Conservation (phyloP, 192 early-diverging fungal genomes). For the Glomus cerebriforme region DNA sequence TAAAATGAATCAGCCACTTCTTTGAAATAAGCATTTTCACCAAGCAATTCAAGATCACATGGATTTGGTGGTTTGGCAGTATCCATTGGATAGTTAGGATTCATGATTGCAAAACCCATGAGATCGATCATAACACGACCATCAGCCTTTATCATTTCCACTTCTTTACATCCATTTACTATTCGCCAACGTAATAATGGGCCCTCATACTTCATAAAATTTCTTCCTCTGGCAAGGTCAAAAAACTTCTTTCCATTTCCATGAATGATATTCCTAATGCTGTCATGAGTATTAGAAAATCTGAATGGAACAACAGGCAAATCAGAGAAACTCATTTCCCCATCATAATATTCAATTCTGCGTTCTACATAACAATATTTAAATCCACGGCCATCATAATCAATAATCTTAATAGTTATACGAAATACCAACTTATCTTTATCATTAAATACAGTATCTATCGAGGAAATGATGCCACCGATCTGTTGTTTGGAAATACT, state of each 20-base stretch:
- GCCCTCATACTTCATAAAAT: not conserved
- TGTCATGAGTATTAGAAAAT: not conserved
- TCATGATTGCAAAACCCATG: not conserved
- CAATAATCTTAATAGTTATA: not conserved
- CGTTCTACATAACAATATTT: not conserved
- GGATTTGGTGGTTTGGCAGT: not conserved
- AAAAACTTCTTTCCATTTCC: not conserved
- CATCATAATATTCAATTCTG: not conserved
- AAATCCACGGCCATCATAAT: not conserved
- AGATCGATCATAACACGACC: slow-evolving; percentile 2
- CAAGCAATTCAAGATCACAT: not conserved
- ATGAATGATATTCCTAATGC: not conserved
- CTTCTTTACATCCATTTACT: not conserved
- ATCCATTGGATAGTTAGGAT: not conserved
- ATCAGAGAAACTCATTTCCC: not conserved
- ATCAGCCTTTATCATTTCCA: not conserved
- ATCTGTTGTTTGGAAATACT: not conserved
- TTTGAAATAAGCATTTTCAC: not conserved
- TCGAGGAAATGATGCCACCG: not conserved
- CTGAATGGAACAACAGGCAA: not conserved
- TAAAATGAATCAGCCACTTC: not conserved
- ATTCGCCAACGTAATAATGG: not conserved
- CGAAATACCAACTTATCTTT: not conserved
- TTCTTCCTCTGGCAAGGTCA: not conserved
- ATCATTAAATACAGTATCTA: not conserved